Percentiles rank a stretch among this genome's conserved stretches.
phyloP scores from a whole-genome alignment of 2,329 filamentous ascomycete species.

The Neopestalotiopsis clavispora region DNA sequence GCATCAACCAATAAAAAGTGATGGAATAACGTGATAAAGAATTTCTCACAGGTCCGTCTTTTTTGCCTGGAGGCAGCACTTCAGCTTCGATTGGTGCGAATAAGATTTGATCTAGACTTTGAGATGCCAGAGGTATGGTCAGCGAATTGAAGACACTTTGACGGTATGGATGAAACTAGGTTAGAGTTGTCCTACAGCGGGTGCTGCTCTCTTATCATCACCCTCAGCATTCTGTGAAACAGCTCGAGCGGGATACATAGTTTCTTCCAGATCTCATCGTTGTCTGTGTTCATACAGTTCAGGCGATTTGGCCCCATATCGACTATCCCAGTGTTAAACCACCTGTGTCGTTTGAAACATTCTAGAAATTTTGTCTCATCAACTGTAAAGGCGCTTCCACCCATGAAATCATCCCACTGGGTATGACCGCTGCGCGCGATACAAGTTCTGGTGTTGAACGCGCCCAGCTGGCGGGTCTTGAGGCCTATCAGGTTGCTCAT shows the following conservation, averaged over 20 bases:
- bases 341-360: conserved; percentile 3
- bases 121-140: not conserved
- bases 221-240: not conserved
- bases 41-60: no score
- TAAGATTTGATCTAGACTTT: not conserved
- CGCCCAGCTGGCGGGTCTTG: conserved; percentile 3
- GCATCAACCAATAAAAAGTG: not conserved
- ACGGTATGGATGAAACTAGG: not conserved
- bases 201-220: conserved; percentile 1
- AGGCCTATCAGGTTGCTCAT: not conserved
- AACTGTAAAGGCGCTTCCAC: not conserved
- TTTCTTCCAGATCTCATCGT: not conserved
- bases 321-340: not conserved
- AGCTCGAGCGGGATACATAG: not conserved
- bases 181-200: not conserved
- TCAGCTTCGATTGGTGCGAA: not conserved
- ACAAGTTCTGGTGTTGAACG: not conserved
- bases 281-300: not conserved
- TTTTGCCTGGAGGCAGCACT: not conserved
- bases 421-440: not conserved
- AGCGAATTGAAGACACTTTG: not conserved
- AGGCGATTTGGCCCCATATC: no score
- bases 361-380: not conserved
- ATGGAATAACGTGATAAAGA: no score
- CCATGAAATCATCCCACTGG: not conserved